phyloP scores from a whole-genome alignment of 179 eudicot species.

The Heliamphora pulchella region DNA sequence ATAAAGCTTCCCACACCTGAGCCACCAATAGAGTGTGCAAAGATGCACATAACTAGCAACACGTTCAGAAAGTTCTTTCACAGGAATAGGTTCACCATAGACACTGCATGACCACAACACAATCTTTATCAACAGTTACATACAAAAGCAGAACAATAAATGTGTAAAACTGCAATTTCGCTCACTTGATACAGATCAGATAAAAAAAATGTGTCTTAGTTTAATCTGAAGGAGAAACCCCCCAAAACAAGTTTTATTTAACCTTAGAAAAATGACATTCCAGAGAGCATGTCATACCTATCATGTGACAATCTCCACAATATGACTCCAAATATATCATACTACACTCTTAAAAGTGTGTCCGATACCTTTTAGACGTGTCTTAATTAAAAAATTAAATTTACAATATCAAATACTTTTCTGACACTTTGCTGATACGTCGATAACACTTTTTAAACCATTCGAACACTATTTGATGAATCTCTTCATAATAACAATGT shows the following conservation, averaged over 20 bases:
- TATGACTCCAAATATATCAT: too few species aligned
- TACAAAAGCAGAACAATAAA: neutral
- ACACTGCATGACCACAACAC: slow-evolving; percentile 33
- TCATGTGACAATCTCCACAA: too few species aligned
- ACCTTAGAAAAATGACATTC: too few species aligned
- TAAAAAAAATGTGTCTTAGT: neutral
- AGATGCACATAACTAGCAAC: slow-evolving; percentile 98
- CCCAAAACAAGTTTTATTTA: neutral
- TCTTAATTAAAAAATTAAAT: too few species aligned
- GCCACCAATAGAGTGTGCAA: slow-evolving; percentile 98
- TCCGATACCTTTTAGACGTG: too few species aligned
- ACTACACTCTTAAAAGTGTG: too few species aligned
- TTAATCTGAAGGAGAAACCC: neutral
- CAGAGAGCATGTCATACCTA: too few species aligned
- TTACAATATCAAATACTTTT: too few species aligned
- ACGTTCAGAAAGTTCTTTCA: slow-evolving; percentile 86
- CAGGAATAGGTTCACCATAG: slow-evolving; percentile 89
- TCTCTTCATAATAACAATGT: too few species aligned
- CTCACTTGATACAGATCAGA: neutral
- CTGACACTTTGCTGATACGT: too few species aligned
- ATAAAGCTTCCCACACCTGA: slow-evolving; percentile 44
- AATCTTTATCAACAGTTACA: neutral
- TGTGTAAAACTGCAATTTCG: neutral
- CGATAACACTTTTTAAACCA: too few species aligned
- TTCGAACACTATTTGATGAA: too few species aligned